phyloP scores from a whole-genome alignment of 805 yeast genomes.

The Phaffomyces opuntiae region DNA sequence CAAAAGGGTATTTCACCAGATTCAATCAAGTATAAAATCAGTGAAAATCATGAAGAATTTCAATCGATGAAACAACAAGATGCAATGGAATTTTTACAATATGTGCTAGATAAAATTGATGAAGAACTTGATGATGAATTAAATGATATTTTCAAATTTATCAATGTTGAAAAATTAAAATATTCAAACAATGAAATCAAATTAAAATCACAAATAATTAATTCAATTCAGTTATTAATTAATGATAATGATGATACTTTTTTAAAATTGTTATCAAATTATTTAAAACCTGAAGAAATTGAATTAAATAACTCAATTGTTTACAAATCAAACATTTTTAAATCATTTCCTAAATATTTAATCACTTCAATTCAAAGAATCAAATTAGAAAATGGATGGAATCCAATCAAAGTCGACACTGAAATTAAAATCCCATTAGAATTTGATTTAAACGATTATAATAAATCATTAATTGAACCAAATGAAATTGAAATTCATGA shows the following conservation, averaged over 20 bases:
- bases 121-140: slow-evolving; percentile 24
- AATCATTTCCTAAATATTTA: slow-evolving; percentile 62
- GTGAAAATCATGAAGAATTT: slow-evolving; percentile 76
- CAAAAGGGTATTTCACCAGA: slow-evolving; percentile 75
- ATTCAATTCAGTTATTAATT: slow-evolving; percentile 58
- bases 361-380: slow-evolving; percentile 75
- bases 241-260: slow-evolving; percentile 28
- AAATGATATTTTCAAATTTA: slow-evolving; percentile 55
- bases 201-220: slow-evolving; percentile 47
- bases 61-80: slow-evolving; percentile 89
- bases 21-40: slow-evolving; percentile 69
- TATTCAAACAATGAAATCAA: slow-evolving; percentile 49
- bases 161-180: slow-evolving; percentile 55
- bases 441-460: slow-evolving; percentile 41
- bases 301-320: slow-evolving; percentile 30
- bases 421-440: slow-evolving; percentile 50
- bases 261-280: slow-evolving; percentile 38
- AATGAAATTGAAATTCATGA: slow-evolving; percentile 26
- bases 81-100: slow-evolving; percentile 81
- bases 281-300: slow-evolving; percentile 49
- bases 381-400: slow-evolving; percentile 73
- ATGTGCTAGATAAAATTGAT: slow-evolving; percentile 59
- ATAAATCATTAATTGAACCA: slow-evolving; percentile 32
- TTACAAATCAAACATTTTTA: slow-evolving; percentile 34
- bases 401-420: slow-evolving; percentile 72